These are phyloP conservation scores for Colletotrichum plurivorum DNA, from an alignment of 2,329 filamentous ascomycete genomes.

Conservation along the genomic window DNA sequence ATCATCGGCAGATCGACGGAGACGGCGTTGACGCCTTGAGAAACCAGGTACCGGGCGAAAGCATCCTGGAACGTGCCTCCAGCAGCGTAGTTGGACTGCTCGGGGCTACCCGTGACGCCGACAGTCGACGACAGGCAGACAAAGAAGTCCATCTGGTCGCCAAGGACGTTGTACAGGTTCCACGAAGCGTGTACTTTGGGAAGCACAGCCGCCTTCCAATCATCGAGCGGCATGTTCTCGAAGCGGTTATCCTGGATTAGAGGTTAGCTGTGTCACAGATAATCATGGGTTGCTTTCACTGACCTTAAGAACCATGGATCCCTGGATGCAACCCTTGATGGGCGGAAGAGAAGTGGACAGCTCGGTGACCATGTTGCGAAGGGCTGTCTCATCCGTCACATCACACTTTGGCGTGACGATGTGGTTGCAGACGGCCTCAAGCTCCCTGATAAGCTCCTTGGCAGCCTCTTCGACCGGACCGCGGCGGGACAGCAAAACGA, in stretches of 20 bases:
- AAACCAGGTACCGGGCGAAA: slow-evolving; percentile 56
- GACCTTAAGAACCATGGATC: slow-evolving; percentile 44
- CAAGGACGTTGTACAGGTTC: slow-evolving; percentile 50
- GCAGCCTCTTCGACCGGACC: slow-evolving; percentile 42
- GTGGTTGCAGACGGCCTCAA: slow-evolving; percentile 27
- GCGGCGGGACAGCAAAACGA: slow-evolving; percentile 49
- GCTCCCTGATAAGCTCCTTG: slow-evolving; percentile 39
- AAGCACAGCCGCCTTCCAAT: slow-evolving; percentile 39
- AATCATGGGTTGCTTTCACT: slow-evolving; percentile 4
- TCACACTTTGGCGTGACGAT: slow-evolving; percentile 41
- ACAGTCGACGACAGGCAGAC: slow-evolving; percentile 51
- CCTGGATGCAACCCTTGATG: slow-evolving; percentile 38
- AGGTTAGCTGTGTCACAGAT: background rate
- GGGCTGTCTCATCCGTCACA: slow-evolving; percentile 31
- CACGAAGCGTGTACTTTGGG: slow-evolving; percentile 53
- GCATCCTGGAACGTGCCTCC: slow-evolving; percentile 60
- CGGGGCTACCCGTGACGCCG: slow-evolving; percentile 46
- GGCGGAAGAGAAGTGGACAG: slow-evolving; percentile 24
- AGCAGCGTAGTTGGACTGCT: slow-evolving; percentile 61
- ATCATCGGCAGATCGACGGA: slow-evolving; percentile 69
- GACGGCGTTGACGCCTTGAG: slow-evolving; percentile 57
- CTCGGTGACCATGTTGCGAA: slow-evolving; percentile 12
- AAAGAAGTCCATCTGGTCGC: slow-evolving; percentile 51
- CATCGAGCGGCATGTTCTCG: slow-evolving; percentile 37
- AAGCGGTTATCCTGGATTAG: slow-evolving; percentile 34